These are phyloP conservation scores for Dipodascus albidus DNA, from an alignment of 805 yeast genomes.

Conservation along the genomic window DNA sequence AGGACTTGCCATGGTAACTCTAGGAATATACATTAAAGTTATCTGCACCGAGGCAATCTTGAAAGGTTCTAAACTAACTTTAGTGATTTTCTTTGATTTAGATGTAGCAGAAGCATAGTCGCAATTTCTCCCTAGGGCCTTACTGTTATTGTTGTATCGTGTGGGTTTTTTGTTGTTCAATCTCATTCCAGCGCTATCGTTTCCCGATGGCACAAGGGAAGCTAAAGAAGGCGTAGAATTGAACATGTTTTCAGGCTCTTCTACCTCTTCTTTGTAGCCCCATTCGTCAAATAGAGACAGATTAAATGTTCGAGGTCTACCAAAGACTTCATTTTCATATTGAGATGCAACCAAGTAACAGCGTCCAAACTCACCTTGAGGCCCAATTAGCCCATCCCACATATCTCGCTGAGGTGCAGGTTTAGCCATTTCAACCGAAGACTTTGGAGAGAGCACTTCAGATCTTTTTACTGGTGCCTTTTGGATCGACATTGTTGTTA, in stretches of 20 bases:
- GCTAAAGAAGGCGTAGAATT: not conserved
- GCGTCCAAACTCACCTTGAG: conserved; percentile 84
- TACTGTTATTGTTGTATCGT: not conserved
- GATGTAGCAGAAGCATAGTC: not conserved
- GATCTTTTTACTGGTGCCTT: not conserved
- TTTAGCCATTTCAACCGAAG: conserved; percentile 4
- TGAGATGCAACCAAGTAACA: conserved; percentile 56
- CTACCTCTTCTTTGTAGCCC: conserved; percentile 31
- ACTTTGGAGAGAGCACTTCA: conserved; percentile 1
- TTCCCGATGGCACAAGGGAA: conserved; percentile 2
- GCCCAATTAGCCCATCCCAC: conserved; percentile 54
- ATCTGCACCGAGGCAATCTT: conserved; percentile 45
- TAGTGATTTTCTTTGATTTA: not conserved
- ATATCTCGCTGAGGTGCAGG: conserved; percentile 23
- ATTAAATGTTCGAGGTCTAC: conserved; percentile 40
- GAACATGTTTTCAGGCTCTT: not conserved
- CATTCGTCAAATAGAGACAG: conserved; percentile 73
- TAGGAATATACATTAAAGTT: conserved; percentile 49
- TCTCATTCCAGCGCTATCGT: not conserved
- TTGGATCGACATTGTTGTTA: not conserved
- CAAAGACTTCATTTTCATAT: conserved; percentile 44
- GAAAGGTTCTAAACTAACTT: conserved; percentile 12
- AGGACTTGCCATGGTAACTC: conserved; percentile 29
- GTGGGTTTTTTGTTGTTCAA: not conserved
- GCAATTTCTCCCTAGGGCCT: not conserved